Base-by-base conservation (phyloP, 345 rosid species). In the Rhodomyrtus tomentosa region DNA sequence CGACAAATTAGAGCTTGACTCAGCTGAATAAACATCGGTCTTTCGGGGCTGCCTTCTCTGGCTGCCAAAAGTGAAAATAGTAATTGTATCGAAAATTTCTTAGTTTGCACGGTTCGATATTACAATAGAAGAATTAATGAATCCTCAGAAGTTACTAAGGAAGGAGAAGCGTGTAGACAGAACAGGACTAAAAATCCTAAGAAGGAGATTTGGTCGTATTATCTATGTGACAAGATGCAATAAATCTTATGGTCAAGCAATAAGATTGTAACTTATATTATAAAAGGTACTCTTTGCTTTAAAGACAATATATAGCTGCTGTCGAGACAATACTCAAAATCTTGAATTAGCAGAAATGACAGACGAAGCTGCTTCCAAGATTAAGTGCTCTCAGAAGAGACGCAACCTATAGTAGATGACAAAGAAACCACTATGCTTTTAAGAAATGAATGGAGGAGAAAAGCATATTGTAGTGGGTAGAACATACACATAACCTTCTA, bases 1-100 rank as follows among this genome's bases (percentile, higher is more conserved):
- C 18, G 86, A 73, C 82, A 88, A 83, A 32, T 82, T 82, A 84
- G 89, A 88, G 82, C 89, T 83, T 5, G 93, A 83, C 79, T 68
- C 79, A 68, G 79, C 79, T 36, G 79, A 36, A 36, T 68, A 36
- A 68, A 36, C 80, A 86, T 55, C 27, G 91, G 87, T 18, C 72
- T 83, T 82, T 73, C 5, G 83, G 62, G 83, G 81, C 58, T 48
- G 85, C 80, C 81, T 83, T 25, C 88, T 87, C 76, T 85, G 52
- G 36, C 52, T 73, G 55, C 84, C 6, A 2, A 68, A 68, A 68
- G 76, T 62, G 54, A 81, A 72, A 73, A 51, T n/a, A 22, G 81
- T 51, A 14, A 16, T 52, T 29, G 50, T 25, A 40, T 58, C 13
- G 27, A 83, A 29, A 68, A 68, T 52, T 32, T 62, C 79, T 72